These are phyloP conservation scores for Cytospora chrysosperma DNA, from an alignment of 2,329 filamentous ascomycete species.

Conservation along the genomic window DNA sequence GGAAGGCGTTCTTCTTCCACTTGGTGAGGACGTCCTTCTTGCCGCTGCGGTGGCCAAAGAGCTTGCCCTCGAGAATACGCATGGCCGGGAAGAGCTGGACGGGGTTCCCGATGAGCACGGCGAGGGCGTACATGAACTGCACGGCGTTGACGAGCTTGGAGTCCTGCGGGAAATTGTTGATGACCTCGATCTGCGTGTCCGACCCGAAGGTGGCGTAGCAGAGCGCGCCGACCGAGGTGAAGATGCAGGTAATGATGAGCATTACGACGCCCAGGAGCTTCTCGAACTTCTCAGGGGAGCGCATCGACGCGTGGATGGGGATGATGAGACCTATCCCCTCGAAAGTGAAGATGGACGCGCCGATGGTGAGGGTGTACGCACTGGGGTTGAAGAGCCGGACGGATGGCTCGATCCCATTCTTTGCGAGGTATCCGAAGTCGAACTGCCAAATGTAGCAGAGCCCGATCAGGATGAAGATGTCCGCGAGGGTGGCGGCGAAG, in stretches of 20 bases:
- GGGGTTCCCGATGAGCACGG: slow-evolving; percentile 70
- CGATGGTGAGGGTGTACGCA: slow-evolving; percentile 68
- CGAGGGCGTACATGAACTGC: slow-evolving; percentile 71
- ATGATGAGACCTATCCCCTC: slow-evolving; percentile 76
- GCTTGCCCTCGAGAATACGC: slow-evolving; percentile 65
- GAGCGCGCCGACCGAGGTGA: slow-evolving; percentile 69
- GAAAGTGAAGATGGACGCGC: slow-evolving; percentile 74
- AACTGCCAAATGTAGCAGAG: slow-evolving; percentile 73
- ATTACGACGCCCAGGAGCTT: slow-evolving; percentile 67
- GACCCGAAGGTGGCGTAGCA: slow-evolving; percentile 74
- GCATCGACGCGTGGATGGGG: slow-evolving; percentile 75
- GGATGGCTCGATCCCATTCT: slow-evolving; percentile 55
- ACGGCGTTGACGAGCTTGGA: slow-evolving; percentile 73
- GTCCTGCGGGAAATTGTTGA: slow-evolving; percentile 71
- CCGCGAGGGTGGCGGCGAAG: slow-evolving; percentile 65
- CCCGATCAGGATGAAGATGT: slow-evolving; percentile 70
- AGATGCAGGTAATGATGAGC: slow-evolving; percentile 70
- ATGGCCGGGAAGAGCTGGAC: slow-evolving; percentile 74
- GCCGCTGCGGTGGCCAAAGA: slow-evolving; percentile 68
- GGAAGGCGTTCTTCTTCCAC: slow-evolving; percentile 73
- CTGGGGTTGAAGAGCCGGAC: slow-evolving; percentile 70
- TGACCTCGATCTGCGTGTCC: slow-evolving; percentile 69
- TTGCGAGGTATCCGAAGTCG: slow-evolving; percentile 58
- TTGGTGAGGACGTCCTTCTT: slow-evolving; percentile 65
- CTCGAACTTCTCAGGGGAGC: slow-evolving; percentile 65